Base-by-base conservation (phyloP, 805 yeast species). In the Lipomyces yamadae region DNA sequence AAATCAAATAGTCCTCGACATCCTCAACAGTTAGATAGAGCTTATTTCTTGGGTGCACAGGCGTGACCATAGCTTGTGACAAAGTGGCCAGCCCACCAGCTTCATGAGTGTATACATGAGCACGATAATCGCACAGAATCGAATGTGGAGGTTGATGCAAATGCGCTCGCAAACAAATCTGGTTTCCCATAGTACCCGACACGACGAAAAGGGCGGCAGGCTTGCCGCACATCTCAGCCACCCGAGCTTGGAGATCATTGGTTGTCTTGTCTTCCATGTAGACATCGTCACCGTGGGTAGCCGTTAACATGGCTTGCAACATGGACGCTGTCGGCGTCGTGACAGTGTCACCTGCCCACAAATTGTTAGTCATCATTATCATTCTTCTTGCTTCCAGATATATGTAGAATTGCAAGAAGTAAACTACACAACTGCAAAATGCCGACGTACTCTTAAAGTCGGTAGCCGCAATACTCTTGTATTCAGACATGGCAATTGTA, bases 41-140 rank as follows among this genome's bases (percentile, higher is more conserved):
- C 39, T 61, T 65, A 74, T 92, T 92, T 15, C 83, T 74, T 2
- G 98, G 97, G 37, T 78, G 80, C 7, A 92, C 92, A 0, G 97
- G 91, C 6, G 85, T 85, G 3, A 92, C 96, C 96, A 93, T 90
- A 2, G 97, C 96, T 78, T 90, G 96, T 13, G 96, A 90, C 67
- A 94, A 81, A 61, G 91, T 86, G 4, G 97, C 96, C 61, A 94
- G 78, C 1, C 98, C 98, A 45, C 93, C 97, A 33, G 97, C 97
- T 79, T 93, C 98, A 72, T 87, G 87, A 37, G 87, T 81, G 77
- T 83, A 93, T 33, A 93, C 88, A 74, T 93, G 98, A 11, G 94
- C 88, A 68, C 97, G 83, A 78, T 87, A 83, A 77, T 94, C 98
- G 80, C 97, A 91, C 58, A 93, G 75, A 33, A 94, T 81, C n/a